Conservation (phyloP, 1,139 yeast species). For the Zhuliangozyma parablackwelliae region DNA sequence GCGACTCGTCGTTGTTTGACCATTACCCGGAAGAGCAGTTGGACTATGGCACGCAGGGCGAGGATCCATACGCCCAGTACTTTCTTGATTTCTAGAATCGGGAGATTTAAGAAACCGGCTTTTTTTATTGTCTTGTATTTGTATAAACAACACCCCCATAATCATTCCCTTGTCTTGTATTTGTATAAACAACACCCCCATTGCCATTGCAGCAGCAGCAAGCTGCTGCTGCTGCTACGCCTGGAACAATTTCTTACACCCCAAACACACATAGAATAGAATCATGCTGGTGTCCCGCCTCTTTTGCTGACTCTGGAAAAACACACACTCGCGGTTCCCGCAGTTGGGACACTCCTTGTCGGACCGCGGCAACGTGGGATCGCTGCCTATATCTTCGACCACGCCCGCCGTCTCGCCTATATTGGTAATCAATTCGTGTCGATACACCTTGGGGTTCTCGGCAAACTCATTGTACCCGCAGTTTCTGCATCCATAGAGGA, state of each 20-base stretch:
- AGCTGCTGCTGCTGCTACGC: conserved; percentile 12
- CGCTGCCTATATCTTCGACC: conserved; percentile 92
- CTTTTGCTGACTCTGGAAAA: conserved; percentile 93
- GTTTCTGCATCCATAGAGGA: conserved; percentile 90
- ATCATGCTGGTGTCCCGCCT: conserved; percentile 95
- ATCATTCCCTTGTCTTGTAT: conserved; percentile 1
- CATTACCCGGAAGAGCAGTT: conserved; percentile 55
- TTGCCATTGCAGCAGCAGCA: too few relatives aligned
- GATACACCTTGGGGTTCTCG: conserved; percentile 79
- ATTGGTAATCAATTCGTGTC: conserved; percentile 88
- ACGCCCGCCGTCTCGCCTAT: conserved; percentile 97
- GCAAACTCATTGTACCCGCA: conserved; percentile 94
- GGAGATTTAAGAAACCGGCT: not conserved
- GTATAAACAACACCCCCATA: not conserved
- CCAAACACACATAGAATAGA: conserved; percentile 85
- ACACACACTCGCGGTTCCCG: conserved; percentile 84
- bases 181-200: not conserved
- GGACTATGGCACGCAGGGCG: conserved; percentile 49
- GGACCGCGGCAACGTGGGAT: conserved; percentile 93
- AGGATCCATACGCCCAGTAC: conserved; percentile 47
- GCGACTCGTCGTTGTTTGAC: conserved; percentile 60
- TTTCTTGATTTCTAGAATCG: conserved; percentile 43
- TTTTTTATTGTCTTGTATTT: conserved; percentile 2
- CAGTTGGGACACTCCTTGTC: conserved; percentile 92
- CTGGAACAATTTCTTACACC: conserved; percentile 74